A percentile compares a stretch with the other conserved stretches of the same genome.
Conservation (phyloP, 768 basidiomycete species). For the Suillus spraguei region DNA sequence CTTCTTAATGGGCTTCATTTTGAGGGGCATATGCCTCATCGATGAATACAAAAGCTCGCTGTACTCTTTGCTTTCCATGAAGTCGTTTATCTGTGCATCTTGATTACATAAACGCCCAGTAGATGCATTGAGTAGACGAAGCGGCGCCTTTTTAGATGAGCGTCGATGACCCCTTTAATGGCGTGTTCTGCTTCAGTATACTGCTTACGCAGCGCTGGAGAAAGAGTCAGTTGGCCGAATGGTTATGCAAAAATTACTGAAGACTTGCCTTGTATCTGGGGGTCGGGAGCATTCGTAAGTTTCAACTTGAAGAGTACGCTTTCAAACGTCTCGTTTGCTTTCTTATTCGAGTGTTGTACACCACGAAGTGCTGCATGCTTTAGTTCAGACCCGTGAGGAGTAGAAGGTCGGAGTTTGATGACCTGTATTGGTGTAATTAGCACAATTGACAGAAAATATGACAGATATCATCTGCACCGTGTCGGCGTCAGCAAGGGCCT, state of each 20-base stretch:
- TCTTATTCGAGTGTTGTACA: background rate
- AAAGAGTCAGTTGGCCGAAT: background rate
- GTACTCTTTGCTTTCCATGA: conserved; percentile 1
- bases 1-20: background rate
- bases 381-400: background rate
- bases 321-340: background rate
- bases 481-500: background rate
- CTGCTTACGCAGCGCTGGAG: background rate
- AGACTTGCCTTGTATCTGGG: background rate
- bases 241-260: background rate
- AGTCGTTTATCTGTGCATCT: background rate
- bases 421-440: background rate
- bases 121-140: background rate
- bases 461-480: background rate
- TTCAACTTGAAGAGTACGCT: background rate
- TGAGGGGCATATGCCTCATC: background rate
- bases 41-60: background rate
- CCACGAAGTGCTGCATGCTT: background rate
- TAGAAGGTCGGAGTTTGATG: background rate
- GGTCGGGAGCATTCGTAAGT: background rate
- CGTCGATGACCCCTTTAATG: background rate
- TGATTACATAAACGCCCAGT: background rate
- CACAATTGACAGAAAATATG: background rate
- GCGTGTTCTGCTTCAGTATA: background rate
- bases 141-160: background rate